Conservation (phyloP, 805 yeast species). For the Pichia phayaonensis region DNA sequence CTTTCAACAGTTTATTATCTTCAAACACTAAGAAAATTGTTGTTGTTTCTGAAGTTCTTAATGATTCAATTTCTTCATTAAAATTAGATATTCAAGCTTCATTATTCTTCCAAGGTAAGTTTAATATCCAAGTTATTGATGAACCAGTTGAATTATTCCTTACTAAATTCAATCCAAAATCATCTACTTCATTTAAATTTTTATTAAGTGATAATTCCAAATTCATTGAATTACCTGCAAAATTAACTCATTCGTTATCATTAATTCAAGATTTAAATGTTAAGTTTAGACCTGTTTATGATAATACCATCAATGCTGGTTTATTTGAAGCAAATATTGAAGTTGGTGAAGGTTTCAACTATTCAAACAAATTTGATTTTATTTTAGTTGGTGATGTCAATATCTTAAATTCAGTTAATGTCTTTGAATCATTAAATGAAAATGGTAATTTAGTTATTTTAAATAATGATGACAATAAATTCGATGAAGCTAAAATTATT, state of each 20-base stretch:
- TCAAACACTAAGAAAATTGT: slow-evolving; percentile 48
- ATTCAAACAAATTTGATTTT: slow-evolving; percentile 53
- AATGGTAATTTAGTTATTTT: slow-evolving; percentile 50
- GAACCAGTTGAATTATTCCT: slow-evolving; percentile 31
- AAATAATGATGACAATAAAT: slow-evolving; percentile 27
- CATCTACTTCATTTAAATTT: slow-evolving; percentile 40
- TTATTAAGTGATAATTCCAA: slow-evolving; percentile 65
- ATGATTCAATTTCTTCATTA: slow-evolving; percentile 32
- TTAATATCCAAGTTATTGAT: slow-evolving; percentile 40
- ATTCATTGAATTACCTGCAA: slow-evolving; percentile 49
- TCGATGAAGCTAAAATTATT: slow-evolving; percentile 38
- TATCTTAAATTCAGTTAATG: slow-evolving; percentile 51
- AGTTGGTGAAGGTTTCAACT: slow-evolving; percentile 19
- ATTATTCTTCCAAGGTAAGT: slow-evolving; percentile 43
- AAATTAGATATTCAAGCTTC: slow-evolving; percentile 71
- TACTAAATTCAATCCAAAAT: slow-evolving; percentile 23
- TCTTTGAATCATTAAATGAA: slow-evolving; percentile 49
- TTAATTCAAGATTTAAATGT: slow-evolving; percentile 48
- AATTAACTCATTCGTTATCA: slow-evolving; percentile 62
- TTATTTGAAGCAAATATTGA: slow-evolving; percentile 58
- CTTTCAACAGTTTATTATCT: slow-evolving; percentile 56
- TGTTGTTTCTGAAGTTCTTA: slow-evolving; percentile 52
- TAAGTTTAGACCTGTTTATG: slow-evolving; percentile 56
- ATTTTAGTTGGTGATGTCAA: slow-evolving; percentile 55
- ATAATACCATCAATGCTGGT: slow-evolving; percentile 70